These are phyloP conservation scores for Nidula niveotomentosa DNA, from an alignment of 1,284 basidiomycete species.

Conservation along the genomic window DNA sequence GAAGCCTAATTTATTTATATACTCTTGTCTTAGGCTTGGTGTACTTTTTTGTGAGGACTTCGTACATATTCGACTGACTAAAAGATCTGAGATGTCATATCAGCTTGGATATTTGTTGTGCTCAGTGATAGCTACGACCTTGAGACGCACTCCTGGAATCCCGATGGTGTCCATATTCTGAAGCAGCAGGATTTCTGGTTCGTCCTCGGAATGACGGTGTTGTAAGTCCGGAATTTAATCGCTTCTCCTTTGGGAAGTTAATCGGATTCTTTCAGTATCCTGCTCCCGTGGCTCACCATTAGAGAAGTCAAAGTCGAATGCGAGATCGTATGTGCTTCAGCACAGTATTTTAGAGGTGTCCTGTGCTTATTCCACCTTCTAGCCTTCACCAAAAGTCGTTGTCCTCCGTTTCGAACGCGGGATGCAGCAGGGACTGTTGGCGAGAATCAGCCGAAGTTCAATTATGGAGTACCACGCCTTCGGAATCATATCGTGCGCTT, in stretches of 20 bases:
- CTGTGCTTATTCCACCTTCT: background rate
- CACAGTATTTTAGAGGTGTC: background rate
- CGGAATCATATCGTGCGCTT: slow-evolving; percentile 61
- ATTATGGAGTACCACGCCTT: slow-evolving; percentile 73
- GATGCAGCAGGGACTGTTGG: slow-evolving; percentile 70
- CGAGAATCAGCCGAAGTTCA: slow-evolving; percentile 63
- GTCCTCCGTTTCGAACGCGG: slow-evolving; percentile 67
- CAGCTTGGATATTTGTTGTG: slow-evolving; percentile 67
- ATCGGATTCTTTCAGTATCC: slow-evolving; percentile 39
- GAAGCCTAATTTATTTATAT: slow-evolving; percentile 6
- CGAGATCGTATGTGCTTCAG: slow-evolving; percentile 55
- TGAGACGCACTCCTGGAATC: slow-evolving; percentile 56
- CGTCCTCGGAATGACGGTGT: slow-evolving; percentile 66
- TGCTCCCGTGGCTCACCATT: slow-evolving; percentile 75
- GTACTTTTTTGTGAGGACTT: slow-evolving; percentile 47
- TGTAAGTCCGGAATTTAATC: slow-evolving; percentile 44
- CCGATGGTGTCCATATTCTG: slow-evolving; percentile 52
- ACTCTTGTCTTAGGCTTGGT: slow-evolving; percentile 41
- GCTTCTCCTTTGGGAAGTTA: slow-evolving; percentile 8
- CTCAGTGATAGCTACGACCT: slow-evolving; percentile 66
- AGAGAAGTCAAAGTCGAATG: slow-evolving; percentile 73
- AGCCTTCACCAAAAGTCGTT: slow-evolving; percentile 71
- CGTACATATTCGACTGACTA: background rate
- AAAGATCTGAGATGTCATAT: slow-evolving; percentile 4
- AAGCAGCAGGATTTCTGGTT: slow-evolving; percentile 81